phyloP scores from a whole-genome alignment of 192 early-diverging fungal species.

The Mortierella hygrophila region DNA sequence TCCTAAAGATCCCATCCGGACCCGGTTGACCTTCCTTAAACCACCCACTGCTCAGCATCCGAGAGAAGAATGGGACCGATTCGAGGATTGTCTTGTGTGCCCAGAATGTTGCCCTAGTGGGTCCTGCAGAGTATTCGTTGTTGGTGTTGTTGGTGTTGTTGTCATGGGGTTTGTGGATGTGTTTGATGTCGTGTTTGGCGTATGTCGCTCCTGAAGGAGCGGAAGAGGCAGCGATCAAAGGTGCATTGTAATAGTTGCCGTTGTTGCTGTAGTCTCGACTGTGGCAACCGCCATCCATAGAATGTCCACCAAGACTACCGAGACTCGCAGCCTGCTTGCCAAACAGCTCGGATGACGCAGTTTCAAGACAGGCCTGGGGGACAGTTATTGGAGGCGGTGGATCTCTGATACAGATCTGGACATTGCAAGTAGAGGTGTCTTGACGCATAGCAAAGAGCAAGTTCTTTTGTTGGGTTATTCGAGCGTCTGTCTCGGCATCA shows the following conservation, averaged over 20 bases:
- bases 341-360: background rate
- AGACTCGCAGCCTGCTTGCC: background rate
- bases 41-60: conserved; percentile 27
- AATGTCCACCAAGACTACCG: background rate
- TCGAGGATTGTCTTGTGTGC: conserved; percentile 46
- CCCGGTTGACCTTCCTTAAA: conserved; percentile 29
- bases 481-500: conserved; percentile 10
- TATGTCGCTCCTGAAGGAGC: background rate
- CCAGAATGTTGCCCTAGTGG: background rate
- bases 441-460: conserved; percentile 18
- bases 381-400: background rate
- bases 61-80: conserved; percentile 22
- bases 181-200: background rate
- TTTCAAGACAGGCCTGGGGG: background rate
- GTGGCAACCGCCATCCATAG: no score
- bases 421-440: conserved; percentile 24
- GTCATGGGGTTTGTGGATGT: background rate
- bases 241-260: background rate
- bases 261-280: background rate
- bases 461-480: conserved; percentile 8
- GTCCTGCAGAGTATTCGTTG: background rate
- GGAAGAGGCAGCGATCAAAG: background rate
- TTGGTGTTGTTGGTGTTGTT: background rate
- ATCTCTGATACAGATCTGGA: conserved; percentile 29
- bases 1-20: conserved; percentile 1